These are phyloP conservation scores for Acephala macrosclerotiorum DNA, from an alignment of 2,329 filamentous ascomycete genomes.

Conservation along the genomic window DNA sequence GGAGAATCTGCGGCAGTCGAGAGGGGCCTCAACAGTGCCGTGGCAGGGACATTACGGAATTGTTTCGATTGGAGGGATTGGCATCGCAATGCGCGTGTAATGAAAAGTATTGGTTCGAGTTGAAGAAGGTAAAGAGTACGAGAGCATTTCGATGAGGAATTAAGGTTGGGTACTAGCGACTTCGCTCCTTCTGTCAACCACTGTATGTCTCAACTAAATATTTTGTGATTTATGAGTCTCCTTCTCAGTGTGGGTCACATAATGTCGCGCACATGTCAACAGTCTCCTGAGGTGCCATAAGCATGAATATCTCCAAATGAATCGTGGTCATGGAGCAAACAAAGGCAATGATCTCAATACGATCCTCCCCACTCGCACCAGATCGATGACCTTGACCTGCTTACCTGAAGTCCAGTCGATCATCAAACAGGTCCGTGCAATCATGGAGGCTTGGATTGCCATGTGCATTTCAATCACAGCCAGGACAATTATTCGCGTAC, in stretches of 20 bases:
- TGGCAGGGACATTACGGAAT: not conserved
- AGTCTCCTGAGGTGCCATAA: not conserved
- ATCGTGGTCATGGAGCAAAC: not conserved
- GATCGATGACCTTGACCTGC: not conserved
- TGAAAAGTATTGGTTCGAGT: not conserved
- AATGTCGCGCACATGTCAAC: not conserved
- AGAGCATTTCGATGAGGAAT: not conserved
- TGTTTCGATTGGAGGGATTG: not conserved
- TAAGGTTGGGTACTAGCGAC: not conserved
- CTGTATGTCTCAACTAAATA: not conserved
- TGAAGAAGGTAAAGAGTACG: not conserved
- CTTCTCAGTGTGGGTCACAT: not conserved
- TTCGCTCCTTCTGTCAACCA: not conserved
- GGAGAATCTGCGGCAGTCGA: not conserved
- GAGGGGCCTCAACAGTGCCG: not conserved
- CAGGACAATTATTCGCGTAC: not conserved
- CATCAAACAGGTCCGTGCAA: slow-evolving; percentile 13
- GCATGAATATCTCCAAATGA: too few species aligned
- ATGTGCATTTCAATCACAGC: not conserved
- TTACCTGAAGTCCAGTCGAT: slow-evolving; percentile 5
- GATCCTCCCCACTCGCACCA: not conserved
- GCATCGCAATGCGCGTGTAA: not conserved
- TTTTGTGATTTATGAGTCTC: not conserved
- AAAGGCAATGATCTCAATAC: slow-evolving; percentile 8
- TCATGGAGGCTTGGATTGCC: not conserved